Conservation (phyloP, 192 early-diverging fungal species). For the Coemansia sp. region DNA sequence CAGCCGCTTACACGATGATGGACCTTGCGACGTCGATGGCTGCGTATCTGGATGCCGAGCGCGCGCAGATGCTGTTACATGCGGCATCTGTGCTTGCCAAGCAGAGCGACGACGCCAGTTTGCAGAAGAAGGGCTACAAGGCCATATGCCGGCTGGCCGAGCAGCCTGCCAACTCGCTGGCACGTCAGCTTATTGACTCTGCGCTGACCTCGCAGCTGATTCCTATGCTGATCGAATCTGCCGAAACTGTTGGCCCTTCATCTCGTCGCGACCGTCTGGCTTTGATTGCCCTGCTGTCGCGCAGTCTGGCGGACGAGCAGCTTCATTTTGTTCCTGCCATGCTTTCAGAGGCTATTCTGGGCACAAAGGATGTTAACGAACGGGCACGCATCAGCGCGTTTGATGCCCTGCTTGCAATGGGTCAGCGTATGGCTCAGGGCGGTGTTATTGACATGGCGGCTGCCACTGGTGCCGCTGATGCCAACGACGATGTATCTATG, state of each 20-base stretch:
- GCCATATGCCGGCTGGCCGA: slow-evolving; percentile 61
- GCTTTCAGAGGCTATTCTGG: slow-evolving; percentile 88
- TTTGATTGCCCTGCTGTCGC: slow-evolving; percentile 66
- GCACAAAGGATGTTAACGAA: slow-evolving; percentile 93
- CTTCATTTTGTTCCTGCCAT: slow-evolving; percentile 85
- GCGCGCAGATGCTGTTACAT: slow-evolving; percentile 61
- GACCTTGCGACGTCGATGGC: slow-evolving; percentile 80
- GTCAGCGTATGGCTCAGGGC: slow-evolving; percentile 81
- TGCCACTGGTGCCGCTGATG: slow-evolving; percentile 24
- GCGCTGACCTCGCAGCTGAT: slow-evolving; percentile 65
- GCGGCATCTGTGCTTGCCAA: slow-evolving; percentile 47
- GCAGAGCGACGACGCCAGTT: slow-evolving; percentile 67
- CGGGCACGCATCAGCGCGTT: slow-evolving; percentile 81
- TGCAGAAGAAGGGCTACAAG: slow-evolving; percentile 98
- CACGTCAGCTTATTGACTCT: slow-evolving; percentile 31
- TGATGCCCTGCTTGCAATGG: slow-evolving; percentile 87
- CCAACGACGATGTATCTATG: slow-evolving; percentile 16
- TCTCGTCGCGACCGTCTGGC: slow-evolving; percentile 84
- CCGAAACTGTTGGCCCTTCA: slow-evolving; percentile 63
- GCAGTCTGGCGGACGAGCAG: slow-evolving; percentile 63
- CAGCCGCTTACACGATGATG: slow-evolving; percentile 84
- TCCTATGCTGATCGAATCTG: slow-evolving; percentile 75
- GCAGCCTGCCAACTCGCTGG: slow-evolving; percentile 32
- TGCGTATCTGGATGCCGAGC: slow-evolving; percentile 71
- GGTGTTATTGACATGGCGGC: slow-evolving; percentile 54